Evolutionary conservation across 768 basidiomycete species (phyloP), one percentile per base, ranked within the genome.

Genomic region (Termitomyces sp.): DNA sequence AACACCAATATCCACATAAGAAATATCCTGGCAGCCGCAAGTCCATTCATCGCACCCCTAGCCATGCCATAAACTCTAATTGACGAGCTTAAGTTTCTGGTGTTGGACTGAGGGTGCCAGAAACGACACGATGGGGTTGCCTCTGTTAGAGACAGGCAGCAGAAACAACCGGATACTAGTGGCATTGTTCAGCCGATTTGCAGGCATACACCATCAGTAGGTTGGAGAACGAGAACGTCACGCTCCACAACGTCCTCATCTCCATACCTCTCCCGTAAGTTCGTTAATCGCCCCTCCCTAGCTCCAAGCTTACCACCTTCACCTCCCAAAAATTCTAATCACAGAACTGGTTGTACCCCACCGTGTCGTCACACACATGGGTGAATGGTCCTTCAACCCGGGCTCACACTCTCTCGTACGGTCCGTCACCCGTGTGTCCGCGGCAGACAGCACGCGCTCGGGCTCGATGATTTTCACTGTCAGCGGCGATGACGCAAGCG

Each of bases 401-500:
- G 82, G 83, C 22, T 84, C 83, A 5, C 89, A 94, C 70, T 84
- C 89, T 1, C 81, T 98, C 49, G 86, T 91, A 36, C 98, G 96
- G 96, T 81, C 81, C 3, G 86, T 92, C 57, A 83, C 91, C 7
- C 71, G 79, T 24, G 79, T 98, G 61, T 83, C 84, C 3, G 64
- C 81, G 0, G 73, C 78, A 11, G 85, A 86, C 52, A 81, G 81
- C 31, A 81, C 76, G 22, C 81, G 83, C 36, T 88, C 87, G 1
- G 96, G 96, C 9, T 91, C 85, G n/a, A 77, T 98, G 65, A 92
- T 97, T 66, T 98, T 98, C 75, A 88, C 81, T 44, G 86, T 94
- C 51, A 85, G 85, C 8, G 94, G 93, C 3, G 91, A 93, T 61
- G 94, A 96, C 62, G 73, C 79, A 0, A 86, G 83, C 4, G 83